phyloP scores from a whole-genome alignment of 2,329 filamentous ascomycete species.

The Trichophyton rubrum region DNA sequence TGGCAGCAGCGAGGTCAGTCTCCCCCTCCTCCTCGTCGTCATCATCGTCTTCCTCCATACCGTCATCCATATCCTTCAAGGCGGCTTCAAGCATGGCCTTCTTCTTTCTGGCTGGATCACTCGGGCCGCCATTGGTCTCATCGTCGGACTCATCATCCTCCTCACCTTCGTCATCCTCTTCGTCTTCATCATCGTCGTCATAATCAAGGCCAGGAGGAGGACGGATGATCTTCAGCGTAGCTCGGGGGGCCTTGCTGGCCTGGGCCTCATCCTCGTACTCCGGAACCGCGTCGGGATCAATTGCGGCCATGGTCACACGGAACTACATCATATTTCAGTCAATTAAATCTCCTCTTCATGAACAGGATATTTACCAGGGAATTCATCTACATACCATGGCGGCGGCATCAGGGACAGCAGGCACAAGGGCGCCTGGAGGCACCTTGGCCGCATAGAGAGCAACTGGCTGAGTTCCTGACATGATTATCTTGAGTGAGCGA shows the following conservation, averaged over 20 bases:
- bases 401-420: constrained; percentile 64
- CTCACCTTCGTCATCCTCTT: constrained; percentile 48
- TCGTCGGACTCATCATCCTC: constrained; percentile 48
- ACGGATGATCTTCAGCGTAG: constrained; percentile 85
- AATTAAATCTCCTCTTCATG: neutral
- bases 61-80: constrained; percentile 63
- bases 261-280: constrained; percentile 53
- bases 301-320: constrained; percentile 95
- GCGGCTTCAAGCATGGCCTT: constrained; percentile 70
- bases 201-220: constrained; percentile 47
- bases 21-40: constrained; percentile 55
- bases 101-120: constrained; percentile 80
- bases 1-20: constrained; percentile 46
- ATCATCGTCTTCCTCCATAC: constrained; percentile 44
- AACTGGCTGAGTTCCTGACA: constrained; percentile 47
- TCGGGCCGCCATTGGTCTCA: constrained; percentile 76
- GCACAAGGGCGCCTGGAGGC: constrained; percentile 71
- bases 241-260: constrained; percentile 52
- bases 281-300: constrained; percentile 72
- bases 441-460: constrained; percentile 88
- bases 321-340: constrained; percentile 46
- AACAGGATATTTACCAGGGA: constrained; percentile 19
- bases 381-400: constrained; percentile 56
- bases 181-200: constrained; percentile 42
- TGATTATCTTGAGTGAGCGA: constrained; percentile 14